Evolutionary conservation across 768 basidiomycete genomes (phyloP).

Genomic region (Leccinum variicolor): DNA sequence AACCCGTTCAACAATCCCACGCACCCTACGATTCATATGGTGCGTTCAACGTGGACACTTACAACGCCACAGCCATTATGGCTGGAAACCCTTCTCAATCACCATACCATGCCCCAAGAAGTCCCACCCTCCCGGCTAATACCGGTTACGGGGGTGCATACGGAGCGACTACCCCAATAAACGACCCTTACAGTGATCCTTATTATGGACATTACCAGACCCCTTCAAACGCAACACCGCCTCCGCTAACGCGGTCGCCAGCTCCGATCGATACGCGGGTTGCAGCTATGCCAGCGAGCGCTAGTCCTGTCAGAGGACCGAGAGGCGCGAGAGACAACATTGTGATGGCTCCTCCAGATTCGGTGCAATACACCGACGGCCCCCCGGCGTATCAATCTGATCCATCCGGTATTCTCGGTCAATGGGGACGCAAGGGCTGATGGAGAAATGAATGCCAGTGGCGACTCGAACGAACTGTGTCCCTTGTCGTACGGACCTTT

Average conservation of each 20-base stretch:
- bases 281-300: conserved; percentile 20
- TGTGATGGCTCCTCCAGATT: conserved; percentile 22
- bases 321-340: conserved; percentile 31
- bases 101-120: conserved; percentile 11
- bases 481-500: conserved; percentile 17
- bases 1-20: conserved; percentile 49
- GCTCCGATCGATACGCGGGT: conserved; percentile 39
- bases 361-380: conserved; percentile 42
- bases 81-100: conserved; percentile 12
- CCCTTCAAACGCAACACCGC: conserved; percentile 19
- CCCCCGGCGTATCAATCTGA: conserved; percentile 69
- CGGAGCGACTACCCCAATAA: conserved; percentile 41
- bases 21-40: conserved; percentile 51
- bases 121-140: conserved; percentile 33
- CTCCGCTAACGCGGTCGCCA: conserved; percentile 35
- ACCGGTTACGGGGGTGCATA: conserved; percentile 61
- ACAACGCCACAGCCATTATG: conserved; percentile 32
- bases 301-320: conserved; percentile 45
- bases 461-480: background rate
- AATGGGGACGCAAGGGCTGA: conserved; percentile 47
- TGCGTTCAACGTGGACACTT: conserved; percentile 37
- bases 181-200: conserved; percentile 26
- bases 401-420: conserved; percentile 43
- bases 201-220: conserved; percentile 26
- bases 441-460: background rate